A percentile compares a stretch with the other conserved stretches of the same genome.
phyloP scores from a whole-genome alignment of 208 protist genomes.

The Blastocrithidia nonstop region DNA sequence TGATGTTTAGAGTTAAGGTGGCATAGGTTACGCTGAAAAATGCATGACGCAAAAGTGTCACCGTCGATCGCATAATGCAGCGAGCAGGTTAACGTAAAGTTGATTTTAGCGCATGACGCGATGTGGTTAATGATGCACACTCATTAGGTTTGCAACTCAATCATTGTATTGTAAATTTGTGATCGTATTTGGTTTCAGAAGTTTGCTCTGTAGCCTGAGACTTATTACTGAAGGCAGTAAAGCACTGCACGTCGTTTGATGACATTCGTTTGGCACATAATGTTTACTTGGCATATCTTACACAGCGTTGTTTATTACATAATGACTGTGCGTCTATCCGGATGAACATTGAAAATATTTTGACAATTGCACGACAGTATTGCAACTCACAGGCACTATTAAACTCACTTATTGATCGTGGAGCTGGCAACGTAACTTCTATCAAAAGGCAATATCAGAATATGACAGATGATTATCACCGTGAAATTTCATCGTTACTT shows the following conservation, averaged over 20 bases:
- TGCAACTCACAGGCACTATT: conserved; percentile 43
- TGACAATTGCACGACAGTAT: conserved; percentile 38
- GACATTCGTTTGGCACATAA: conserved; percentile 41
- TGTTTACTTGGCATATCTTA: conserved; percentile 41
- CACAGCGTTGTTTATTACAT: conserved; percentile 40
- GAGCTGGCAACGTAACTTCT: conserved; percentile 30
- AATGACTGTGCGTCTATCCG: conserved; percentile 42
- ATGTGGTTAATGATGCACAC: conserved; percentile 39
- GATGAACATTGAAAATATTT: conserved; percentile 51
- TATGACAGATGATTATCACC: conserved; percentile 40
- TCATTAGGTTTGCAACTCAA: conserved; percentile 53
- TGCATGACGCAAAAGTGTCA: conserved; percentile 40
- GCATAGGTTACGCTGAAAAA: conserved; percentile 47
- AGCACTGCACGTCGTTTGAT: conserved; percentile 31
- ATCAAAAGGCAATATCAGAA: conserved; percentile 33
- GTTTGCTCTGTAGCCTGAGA: conserved; percentile 48
- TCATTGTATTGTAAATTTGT: conserved; percentile 54
- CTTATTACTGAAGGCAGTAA: conserved; percentile 21
- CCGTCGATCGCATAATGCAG: conserved; percentile 36
- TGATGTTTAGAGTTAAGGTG: conserved; percentile 54
- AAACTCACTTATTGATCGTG: conserved; percentile 37
- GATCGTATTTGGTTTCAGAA: conserved; percentile 53
- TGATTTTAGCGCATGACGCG: conserved; percentile 22
- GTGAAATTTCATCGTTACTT: conserved; percentile 38
- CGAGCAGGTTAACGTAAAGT: conserved; percentile 14